These are phyloP conservation scores for Entophlyctis luteolus DNA, from an alignment of 192 early-diverging fungal species.

Conservation along the genomic window DNA sequence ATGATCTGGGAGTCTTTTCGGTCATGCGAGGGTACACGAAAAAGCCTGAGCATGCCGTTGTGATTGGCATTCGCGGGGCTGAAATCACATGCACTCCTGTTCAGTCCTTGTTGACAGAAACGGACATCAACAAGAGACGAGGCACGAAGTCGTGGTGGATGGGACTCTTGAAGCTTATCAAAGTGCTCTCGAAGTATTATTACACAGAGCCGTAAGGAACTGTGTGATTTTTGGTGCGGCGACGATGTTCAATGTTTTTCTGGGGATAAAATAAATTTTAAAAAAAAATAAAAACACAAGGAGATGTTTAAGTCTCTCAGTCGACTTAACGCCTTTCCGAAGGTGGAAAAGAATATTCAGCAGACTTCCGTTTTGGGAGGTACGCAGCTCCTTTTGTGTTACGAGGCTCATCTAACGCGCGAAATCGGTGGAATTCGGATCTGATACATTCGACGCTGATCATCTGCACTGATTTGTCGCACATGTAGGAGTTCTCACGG, in stretches of 20 bases:
- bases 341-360: slow-evolving; percentile 78
- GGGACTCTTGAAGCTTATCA: slow-evolving; percentile 35
- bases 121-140: slow-evolving; percentile 79
- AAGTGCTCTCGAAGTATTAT: slow-evolving; percentile 49
- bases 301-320: slow-evolving; percentile 12
- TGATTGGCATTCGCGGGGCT: slow-evolving; percentile 80
- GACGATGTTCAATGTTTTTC: no score
- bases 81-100: slow-evolving; percentile 72
- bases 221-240: no score
- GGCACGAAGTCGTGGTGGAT: slow-evolving; percentile 74
- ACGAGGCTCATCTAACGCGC: background rate
- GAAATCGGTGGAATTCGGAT: no score
- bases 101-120: slow-evolving; percentile 58
- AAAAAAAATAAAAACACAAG: background rate
- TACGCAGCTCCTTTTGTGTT: background rate
- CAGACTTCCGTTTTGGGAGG: slow-evolving; percentile 64
- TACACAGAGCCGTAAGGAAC: slow-evolving; percentile 29
- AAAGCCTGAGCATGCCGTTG: slow-evolving; percentile 56
- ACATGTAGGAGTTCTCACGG: slow-evolving; percentile 52
- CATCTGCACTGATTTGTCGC: background rate
- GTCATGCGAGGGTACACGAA: slow-evolving; percentile 45
- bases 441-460: no score
- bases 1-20: slow-evolving; percentile 7
- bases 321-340: slow-evolving; percentile 79
- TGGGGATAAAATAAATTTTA: no score